phyloP scores from a whole-genome alignment of 768 basidiomycete species.

The Lepiota venenata region DNA sequence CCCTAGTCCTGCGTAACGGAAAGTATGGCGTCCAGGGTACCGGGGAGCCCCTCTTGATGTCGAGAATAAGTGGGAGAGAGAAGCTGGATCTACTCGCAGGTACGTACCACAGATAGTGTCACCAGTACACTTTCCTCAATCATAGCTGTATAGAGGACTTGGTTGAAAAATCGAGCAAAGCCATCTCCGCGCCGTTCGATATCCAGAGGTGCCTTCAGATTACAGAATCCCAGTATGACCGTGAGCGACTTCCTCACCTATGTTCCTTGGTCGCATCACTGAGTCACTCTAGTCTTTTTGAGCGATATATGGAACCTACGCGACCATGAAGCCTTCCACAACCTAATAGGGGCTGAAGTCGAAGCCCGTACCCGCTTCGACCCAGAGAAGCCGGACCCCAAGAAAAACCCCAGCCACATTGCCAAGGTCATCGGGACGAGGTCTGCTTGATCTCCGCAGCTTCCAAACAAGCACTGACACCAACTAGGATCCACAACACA shows the following conservation, averaged over 20 bases:
- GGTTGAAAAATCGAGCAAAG: conserved; percentile 49
- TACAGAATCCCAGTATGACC: conserved; percentile 69
- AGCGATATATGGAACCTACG: conserved; percentile 68
- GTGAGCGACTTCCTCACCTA: conserved; percentile 37
- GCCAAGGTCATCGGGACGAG: conserved; percentile 58
- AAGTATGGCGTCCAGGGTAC: conserved; percentile 71
- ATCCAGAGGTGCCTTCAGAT: conserved; percentile 62
- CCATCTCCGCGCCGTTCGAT: conserved; percentile 61
- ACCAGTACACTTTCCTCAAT: conserved; percentile 7
- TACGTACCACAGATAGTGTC: conserved; percentile 25
- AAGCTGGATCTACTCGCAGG: conserved; percentile 80
- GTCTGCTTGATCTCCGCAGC: conserved; percentile 28
- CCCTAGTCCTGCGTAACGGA: conserved; percentile 70
- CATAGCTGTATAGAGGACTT: conserved; percentile 56
- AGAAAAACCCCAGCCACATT: conserved; percentile 45
- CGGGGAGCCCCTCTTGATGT: conserved; percentile 58
- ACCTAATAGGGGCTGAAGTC: conserved; percentile 55
- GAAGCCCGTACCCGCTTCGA: conserved; percentile 42
- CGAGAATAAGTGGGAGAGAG: conserved; percentile 69
- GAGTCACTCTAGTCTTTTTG: conserved; percentile 45
- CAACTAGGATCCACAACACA: conserved; percentile 69
- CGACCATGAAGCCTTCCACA: conserved; percentile 60
- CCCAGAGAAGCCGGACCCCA: conserved; percentile 21
- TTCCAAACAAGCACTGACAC: background rate
- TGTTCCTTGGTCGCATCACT: background rate